Conservation (phyloP, 768 basidiomycete genomes). For the Boletus subparvulus region DNA sequence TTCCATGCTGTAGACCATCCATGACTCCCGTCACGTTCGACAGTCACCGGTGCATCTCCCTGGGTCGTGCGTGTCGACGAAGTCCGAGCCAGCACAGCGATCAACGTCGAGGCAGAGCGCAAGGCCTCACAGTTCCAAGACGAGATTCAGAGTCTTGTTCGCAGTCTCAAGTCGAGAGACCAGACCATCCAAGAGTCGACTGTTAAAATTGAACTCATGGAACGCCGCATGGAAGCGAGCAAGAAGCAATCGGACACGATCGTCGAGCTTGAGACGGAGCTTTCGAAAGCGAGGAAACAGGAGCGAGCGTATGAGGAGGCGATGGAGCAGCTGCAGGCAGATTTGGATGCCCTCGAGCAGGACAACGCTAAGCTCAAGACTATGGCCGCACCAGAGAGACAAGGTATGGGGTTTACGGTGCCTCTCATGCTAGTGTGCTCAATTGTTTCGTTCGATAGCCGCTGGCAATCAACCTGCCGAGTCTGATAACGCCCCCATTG, state of each 20-base stretch:
- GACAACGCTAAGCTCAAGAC: slow-evolving; percentile 84
- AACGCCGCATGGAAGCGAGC: slow-evolving; percentile 85
- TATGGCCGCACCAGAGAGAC: slow-evolving; percentile 63
- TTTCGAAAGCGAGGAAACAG: slow-evolving; percentile 81
- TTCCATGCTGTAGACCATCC: neutral
- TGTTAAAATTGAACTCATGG: slow-evolving; percentile 95
- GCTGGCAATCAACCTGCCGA: slow-evolving; percentile 53
- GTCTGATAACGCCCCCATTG: slow-evolving; percentile 62
- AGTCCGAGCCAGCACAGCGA: slow-evolving; percentile 77
- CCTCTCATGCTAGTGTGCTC: neutral
- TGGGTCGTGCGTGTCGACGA: slow-evolving; percentile 83
- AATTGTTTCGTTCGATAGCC: slow-evolving; percentile 26
- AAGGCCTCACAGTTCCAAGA: slow-evolving; percentile 84
- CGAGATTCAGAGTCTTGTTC: slow-evolving; percentile 83
- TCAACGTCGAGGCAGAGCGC: slow-evolving; percentile 91
- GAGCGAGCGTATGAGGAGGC: slow-evolving; percentile 90
- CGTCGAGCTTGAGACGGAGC: slow-evolving; percentile 73
- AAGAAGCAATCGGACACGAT: slow-evolving; percentile 90
- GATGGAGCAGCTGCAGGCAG: slow-evolving; percentile 88
- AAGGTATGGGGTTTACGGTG: slow-evolving; percentile 46
- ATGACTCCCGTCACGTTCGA: neutral
- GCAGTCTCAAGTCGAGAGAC: slow-evolving; percentile 84
- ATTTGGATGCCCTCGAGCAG: slow-evolving; percentile 82
- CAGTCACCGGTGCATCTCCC: slow-evolving; percentile 75
- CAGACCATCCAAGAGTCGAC: slow-evolving; percentile 83